Conservation (phyloP, 805 yeast species). For the Cyberlindnera euphorbiiphila region DNA sequence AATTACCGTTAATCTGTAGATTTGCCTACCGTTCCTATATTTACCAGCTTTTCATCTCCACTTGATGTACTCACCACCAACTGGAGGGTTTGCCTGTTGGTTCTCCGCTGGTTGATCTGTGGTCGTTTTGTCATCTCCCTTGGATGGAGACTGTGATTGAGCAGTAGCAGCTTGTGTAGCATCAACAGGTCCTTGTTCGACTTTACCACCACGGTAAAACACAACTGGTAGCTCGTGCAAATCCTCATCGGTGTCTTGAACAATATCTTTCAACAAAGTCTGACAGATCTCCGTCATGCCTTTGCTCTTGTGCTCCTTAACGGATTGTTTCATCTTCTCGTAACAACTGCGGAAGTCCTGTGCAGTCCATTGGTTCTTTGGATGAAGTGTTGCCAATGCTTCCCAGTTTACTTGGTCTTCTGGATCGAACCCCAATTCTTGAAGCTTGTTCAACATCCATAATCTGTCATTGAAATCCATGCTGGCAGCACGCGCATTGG, state of each 20-base stretch:
- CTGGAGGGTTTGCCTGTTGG: background rate
- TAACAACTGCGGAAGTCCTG: conserved; percentile 59
- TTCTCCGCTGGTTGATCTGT: background rate
- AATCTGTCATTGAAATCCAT: conserved; percentile 45
- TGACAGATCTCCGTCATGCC: conserved; percentile 33
- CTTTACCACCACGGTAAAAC: conserved; percentile 14
- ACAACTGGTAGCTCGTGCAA: conserved; percentile 23
- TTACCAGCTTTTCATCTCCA: conserved; percentile 2
- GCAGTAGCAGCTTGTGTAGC: too few species aligned
- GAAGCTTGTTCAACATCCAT: conserved; percentile 46
- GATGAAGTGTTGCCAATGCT: conserved; percentile 43
- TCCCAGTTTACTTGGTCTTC: conserved; percentile 53
- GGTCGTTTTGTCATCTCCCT: background rate
- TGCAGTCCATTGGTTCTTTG: conserved; percentile 50
- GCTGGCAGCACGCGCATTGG: conserved; percentile 38
- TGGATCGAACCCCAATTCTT: conserved; percentile 38
- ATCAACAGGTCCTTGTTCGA: conserved; percentile 1
- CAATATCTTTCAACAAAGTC: conserved; percentile 23
- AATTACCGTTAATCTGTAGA: conserved; percentile 7
- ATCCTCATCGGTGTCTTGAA: conserved; percentile 15
- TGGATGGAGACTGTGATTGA: too few species aligned
- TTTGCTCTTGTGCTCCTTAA: conserved; percentile 45
- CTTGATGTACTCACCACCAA: conserved; percentile 2
- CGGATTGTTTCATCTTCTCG: conserved; percentile 51
- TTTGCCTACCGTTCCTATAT: background rate